phyloP scores from a whole-genome alignment of 805 yeast genomes.

The Nakazawaea holstii region DNA sequence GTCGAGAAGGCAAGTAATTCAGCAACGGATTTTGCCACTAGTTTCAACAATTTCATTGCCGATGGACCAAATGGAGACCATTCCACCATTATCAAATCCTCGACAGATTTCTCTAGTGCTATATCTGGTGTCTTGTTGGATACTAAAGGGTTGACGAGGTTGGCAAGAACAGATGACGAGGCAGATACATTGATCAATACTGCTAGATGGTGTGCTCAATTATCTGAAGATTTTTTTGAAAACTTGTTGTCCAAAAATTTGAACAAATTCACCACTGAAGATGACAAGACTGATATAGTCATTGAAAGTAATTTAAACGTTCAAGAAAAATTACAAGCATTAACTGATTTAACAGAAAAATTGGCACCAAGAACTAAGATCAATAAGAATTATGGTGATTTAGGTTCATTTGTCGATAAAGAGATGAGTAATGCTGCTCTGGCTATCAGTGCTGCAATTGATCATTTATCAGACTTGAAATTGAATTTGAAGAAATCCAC shows the following conservation, averaged over 20 bases:
- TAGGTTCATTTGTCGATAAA: slow-evolving; percentile 65
- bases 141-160: slow-evolving; percentile 62
- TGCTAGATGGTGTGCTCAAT: slow-evolving; percentile 54
- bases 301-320: slow-evolving; percentile 71
- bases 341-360: slow-evolving; percentile 50
- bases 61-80: slow-evolving; percentile 71
- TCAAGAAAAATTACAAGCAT: slow-evolving; percentile 62
- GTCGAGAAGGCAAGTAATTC: slow-evolving; percentile 64
- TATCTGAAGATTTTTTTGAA: slow-evolving; percentile 57
- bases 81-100: slow-evolving; percentile 52
- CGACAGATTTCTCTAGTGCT: slow-evolving; percentile 58
- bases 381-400: slow-evolving; percentile 38
- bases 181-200: slow-evolving; percentile 44
- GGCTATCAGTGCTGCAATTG: slow-evolving; percentile 61
- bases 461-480: slow-evolving; percentile 49
- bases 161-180: slow-evolving; percentile 42
- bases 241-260: slow-evolving; percentile 51
- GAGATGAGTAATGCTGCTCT: slow-evolving; percentile 72
- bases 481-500: slow-evolving; percentile 40
- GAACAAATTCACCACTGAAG: slow-evolving; percentile 41
- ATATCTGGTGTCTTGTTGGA: slow-evolving; percentile 59
- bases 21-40: slow-evolving; percentile 76
- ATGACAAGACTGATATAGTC: slow-evolving; percentile 70
- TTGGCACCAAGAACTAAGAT: slow-evolving; percentile 37
- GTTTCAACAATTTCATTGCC: slow-evolving; percentile 68